Evolutionary conservation across 2,329 filamentous ascomycete genomes (phyloP).

Genomic region (Penicillium sp.): DNA sequence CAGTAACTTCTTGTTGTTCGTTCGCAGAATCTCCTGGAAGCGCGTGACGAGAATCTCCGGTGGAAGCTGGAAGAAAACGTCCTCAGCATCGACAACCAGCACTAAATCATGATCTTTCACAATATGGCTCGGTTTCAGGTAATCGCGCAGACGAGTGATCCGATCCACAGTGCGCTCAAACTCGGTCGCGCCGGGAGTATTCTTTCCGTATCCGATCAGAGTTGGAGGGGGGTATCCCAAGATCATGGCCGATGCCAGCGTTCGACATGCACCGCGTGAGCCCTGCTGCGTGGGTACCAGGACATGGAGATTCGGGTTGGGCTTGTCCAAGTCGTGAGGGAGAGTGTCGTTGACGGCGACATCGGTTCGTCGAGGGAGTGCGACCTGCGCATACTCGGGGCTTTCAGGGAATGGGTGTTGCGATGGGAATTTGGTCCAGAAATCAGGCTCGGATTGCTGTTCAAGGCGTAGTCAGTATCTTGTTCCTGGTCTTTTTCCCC

Average conservation of each 20-base stretch:
- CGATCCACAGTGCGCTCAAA: constrained; percentile 48
- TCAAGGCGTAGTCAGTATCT: background rate
- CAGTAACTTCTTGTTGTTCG: constrained; percentile 55
- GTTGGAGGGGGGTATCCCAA: constrained; percentile 61
- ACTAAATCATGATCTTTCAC: constrained; percentile 62
- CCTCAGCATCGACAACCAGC: constrained; percentile 63
- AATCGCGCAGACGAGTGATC: constrained; percentile 49
- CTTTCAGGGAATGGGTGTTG: constrained; percentile 29
- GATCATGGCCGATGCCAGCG: constrained; percentile 59
- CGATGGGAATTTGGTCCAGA: constrained; percentile 37
- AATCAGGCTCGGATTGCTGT: constrained; percentile 28
- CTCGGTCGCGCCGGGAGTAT: constrained; percentile 30
- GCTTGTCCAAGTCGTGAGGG: constrained; percentile 33
- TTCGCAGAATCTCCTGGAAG: constrained; percentile 58
- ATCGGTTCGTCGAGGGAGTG: constrained; percentile 19
- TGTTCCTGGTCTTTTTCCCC: background rate
- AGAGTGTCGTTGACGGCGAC: constrained; percentile 30
- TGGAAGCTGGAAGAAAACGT: constrained; percentile 66
- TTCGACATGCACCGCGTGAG: constrained; percentile 57
- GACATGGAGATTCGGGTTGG: constrained; percentile 54
- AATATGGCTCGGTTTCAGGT: constrained; percentile 49
- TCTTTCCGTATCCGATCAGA: constrained; percentile 49
- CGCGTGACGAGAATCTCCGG: constrained; percentile 63
- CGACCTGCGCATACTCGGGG: constrained; percentile 34
- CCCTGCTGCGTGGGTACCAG: constrained; percentile 53